phyloP scores from a whole-genome alignment of 805 yeast genomes.

The Lachancea thermotolerans region DNA sequence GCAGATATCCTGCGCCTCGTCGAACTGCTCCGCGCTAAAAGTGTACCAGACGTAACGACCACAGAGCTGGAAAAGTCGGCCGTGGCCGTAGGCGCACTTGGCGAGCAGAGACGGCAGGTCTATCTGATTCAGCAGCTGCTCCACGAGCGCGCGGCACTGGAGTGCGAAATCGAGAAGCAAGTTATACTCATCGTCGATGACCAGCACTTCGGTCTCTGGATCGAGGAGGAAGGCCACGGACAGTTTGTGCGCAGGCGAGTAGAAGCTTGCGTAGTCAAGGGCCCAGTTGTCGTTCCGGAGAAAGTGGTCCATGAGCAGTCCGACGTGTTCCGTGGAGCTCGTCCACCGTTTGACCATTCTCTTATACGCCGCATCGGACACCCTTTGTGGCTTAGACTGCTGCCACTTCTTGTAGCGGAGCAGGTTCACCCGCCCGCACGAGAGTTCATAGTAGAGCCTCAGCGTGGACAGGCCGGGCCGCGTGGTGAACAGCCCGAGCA shows the following conservation, averaged over 20 bases:
- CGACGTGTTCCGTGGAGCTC: slow-evolving; percentile 2
- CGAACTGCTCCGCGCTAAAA: neutral
- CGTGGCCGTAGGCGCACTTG: neutral
- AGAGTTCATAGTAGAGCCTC: slow-evolving; percentile 7
- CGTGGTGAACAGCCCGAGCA: slow-evolving; percentile 20
- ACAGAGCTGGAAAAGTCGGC: slow-evolving; percentile 7
- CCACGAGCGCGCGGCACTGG: slow-evolving; percentile 11
- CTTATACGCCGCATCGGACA: slow-evolving; percentile 2
- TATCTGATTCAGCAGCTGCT: slow-evolving; percentile 4
- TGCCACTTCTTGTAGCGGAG: slow-evolving; percentile 7
- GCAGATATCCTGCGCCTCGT: slow-evolving; percentile 3
- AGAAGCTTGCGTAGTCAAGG: slow-evolving; percentile 8
- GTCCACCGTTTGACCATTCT: slow-evolving; percentile 9
- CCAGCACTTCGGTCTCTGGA: slow-evolving; percentile 7
- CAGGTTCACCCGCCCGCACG: slow-evolving; percentile 9
- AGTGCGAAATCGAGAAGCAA: slow-evolving; percentile 15
- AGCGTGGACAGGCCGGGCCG: slow-evolving; percentile 19
- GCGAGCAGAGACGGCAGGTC: neutral
- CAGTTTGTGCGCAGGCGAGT: slow-evolving; percentile 11
- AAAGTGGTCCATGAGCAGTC: slow-evolving; percentile 13
- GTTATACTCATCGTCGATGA: slow-evolving; percentile 13
- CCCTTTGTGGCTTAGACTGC: neutral
- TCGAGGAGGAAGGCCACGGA: slow-evolving; percentile 5
- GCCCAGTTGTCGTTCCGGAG: slow-evolving; percentile 11
- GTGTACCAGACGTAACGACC: slow-evolving; percentile 9